Base-by-base conservation (phyloP, 2,329 filamentous ascomycete genomes). In the Lecanicillium sp. region DNA sequence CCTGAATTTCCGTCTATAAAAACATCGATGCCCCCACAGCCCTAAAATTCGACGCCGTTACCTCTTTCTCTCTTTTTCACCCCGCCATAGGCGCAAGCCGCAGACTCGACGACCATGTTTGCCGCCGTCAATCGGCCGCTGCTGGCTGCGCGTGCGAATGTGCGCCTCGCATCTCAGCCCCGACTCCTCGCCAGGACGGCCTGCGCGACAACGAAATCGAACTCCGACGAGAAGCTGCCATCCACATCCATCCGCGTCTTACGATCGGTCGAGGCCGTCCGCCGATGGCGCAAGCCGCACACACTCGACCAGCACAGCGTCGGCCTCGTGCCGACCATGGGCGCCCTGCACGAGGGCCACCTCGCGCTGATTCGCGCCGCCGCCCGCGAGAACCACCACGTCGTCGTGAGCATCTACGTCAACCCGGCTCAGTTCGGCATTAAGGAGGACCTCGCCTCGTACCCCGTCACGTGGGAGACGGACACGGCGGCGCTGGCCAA, bases 361-460 rank as follows among this genome's bases (percentile, higher is more conserved):
- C 69, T 95, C 44, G 86, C 87, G 3, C 78, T 98, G 19, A 86
- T 95, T 59, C 86, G 88, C 51, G 79, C 83, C 57, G 93, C 93
- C 3, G 90, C 90, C 1, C 73, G 75, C 40, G 88, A 95, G 59
- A 93, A 90, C 68, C 85, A 87, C 55, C 79, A 90, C 57, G 87
- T 97, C 49, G 83, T 96, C 52, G 87, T 98, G 48, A 90, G 86
- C 62, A 84, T 97, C 57, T 98, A 91, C 66, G 87, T 98, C 60
- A 98, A 98, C 66, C 93, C 93, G 4, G 93, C 93, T 1, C 93
- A 98, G 67, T 98, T 98, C 63, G 91, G 91, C 26, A 72, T 88
- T 19, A 79, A 83, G 49, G 93, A 98, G 67, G 93, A 98, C 62
- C 74, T 98, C 17, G 79, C 79, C 36, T 89, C 83, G 54, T 98